These are phyloP conservation scores for Leishmania major DNA, from an alignment of 208 protist species.

Conservation along the genomic window DNA sequence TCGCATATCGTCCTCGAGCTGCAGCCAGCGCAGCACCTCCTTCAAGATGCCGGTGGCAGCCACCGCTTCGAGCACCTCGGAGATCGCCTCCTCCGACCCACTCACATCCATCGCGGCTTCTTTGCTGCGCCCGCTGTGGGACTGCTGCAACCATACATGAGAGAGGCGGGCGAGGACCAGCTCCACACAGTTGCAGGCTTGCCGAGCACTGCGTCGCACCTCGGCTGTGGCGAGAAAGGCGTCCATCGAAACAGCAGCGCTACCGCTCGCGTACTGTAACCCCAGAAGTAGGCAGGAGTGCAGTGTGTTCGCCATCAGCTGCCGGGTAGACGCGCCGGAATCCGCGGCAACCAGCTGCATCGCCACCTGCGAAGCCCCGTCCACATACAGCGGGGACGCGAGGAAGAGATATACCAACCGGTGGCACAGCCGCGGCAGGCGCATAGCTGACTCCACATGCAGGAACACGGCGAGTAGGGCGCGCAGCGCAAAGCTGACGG, in stretches of 20 bases:
- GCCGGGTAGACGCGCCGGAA: constrained; percentile 11
- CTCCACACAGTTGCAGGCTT: constrained; percentile 40
- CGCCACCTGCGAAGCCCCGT: constrained; percentile 51
- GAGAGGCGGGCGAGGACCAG: constrained; percentile 61
- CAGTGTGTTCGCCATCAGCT: constrained; percentile 19
- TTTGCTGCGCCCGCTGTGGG: constrained; percentile 13
- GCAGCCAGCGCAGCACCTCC: constrained; percentile 35
- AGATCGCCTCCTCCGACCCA: constrained; percentile 14
- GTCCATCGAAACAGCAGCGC: constrained; percentile 11
- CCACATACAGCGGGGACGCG: constrained; percentile 74
- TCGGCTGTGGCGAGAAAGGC: constrained; percentile 12
- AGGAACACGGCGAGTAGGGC: constrained; percentile 58
- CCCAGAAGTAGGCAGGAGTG: constrained; percentile 30
- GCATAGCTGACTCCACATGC: constrained; percentile 50
- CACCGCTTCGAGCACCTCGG: constrained; percentile 25
- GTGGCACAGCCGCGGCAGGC: constrained; percentile 47
- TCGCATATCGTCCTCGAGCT: constrained; percentile 34
- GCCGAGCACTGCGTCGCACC: constrained; percentile 30
- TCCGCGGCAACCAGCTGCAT: constrained; percentile 39
- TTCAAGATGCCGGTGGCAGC: constrained; percentile 28
- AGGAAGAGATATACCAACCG: constrained; percentile 59
- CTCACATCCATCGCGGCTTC: constrained; percentile 1
- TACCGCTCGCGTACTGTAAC: constrained; percentile 30
- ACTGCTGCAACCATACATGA: constrained; percentile 39
- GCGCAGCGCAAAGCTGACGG: constrained; percentile 55